These are phyloP conservation scores for Curvularia sp. DNA, from an alignment of 2,329 filamentous ascomycete genomes.

Conservation along the genomic window DNA sequence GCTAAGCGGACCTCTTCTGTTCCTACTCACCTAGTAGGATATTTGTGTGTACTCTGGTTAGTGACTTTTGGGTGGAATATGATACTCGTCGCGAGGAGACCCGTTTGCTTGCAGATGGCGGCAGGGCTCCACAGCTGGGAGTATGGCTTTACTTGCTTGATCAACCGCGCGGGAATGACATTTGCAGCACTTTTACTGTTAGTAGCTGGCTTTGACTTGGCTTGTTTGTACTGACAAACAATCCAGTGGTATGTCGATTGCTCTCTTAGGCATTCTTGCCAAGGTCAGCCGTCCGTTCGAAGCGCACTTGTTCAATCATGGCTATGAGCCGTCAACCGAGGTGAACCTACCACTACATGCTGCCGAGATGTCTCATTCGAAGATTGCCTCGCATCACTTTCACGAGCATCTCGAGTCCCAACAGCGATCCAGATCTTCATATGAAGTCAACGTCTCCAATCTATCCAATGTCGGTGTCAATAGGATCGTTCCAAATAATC, in stretches of 20 bases:
- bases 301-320: slow-evolving; percentile 42
- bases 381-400: no score
- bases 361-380: slow-evolving; percentile 23
- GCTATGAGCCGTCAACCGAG: slow-evolving; percentile 23
- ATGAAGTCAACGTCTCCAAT: not conserved
- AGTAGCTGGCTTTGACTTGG: slow-evolving; percentile 11
- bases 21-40: slow-evolving; percentile 41
- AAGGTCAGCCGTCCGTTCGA: slow-evolving; percentile 48
- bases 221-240: slow-evolving; percentile 4
- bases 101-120: slow-evolving; percentile 38
- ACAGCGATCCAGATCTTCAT: not conserved
- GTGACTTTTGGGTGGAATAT: slow-evolving; percentile 51
- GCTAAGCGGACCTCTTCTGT: slow-evolving; percentile 44
- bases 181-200: slow-evolving; percentile 47
- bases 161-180: slow-evolving; percentile 39
- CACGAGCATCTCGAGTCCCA: not conserved
- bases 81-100: slow-evolving; percentile 48
- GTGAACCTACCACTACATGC: slow-evolving; percentile 22
- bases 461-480: not conserved
- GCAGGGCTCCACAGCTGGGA: slow-evolving; percentile 41
- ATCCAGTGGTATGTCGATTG: slow-evolving; percentile 40
- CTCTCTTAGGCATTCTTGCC: slow-evolving; percentile 45
- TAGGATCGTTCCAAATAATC: not conserved
- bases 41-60: slow-evolving; percentile 47
- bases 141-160: slow-evolving; percentile 40